Percentiles rank a stretch among this genome's conserved stretches.
phyloP scores from a whole-genome alignment of 108 stramenopile species.

The Mayamaea pseudoterrestris region DNA sequence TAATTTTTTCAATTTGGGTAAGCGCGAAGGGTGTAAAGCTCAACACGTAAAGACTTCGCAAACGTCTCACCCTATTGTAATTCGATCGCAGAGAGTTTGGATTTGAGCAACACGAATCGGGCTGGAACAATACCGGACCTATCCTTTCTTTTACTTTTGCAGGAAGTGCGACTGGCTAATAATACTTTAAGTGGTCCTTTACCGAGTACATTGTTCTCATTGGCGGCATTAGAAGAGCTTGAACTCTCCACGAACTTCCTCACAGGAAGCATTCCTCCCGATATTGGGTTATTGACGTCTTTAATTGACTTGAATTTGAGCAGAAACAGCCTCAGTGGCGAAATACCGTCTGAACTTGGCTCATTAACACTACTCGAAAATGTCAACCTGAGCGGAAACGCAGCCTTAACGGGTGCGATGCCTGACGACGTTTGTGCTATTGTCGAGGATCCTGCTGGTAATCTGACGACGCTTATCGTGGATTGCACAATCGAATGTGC shows the following conservation, averaged over 20 bases:
- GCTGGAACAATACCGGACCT: background rate
- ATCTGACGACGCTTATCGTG: too few relatives aligned
- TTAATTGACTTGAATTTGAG: background rate
- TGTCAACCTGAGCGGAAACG: background rate
- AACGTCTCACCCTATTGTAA: background rate
- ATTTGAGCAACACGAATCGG: background rate
- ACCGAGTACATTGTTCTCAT: background rate
- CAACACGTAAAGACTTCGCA: background rate
- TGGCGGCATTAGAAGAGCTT: background rate
- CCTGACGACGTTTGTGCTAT: too few relatives aligned
- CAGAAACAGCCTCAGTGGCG: background rate
- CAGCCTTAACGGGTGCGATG: background rate
- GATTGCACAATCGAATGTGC: too few relatives aligned
- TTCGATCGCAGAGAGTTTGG: background rate
- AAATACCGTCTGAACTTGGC: slow-evolving; percentile 1
- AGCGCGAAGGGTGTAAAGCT: too few relatives aligned
- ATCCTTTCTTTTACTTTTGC: slow-evolving; percentile 1
- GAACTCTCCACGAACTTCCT: slow-evolving; percentile 10
- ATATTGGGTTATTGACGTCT: slow-evolving; percentile 12
- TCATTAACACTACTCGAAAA: background rate
- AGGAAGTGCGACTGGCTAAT: slow-evolving; percentile 14
- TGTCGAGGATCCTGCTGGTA: too few relatives aligned
- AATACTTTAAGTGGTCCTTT: slow-evolving; percentile 10
- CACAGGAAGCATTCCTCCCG: slow-evolving; percentile 22
- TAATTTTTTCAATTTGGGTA: too few relatives aligned